Conservation (phyloP, 2,329 filamentous ascomycete genomes). For the Coniosporium uncinatum region DNA sequence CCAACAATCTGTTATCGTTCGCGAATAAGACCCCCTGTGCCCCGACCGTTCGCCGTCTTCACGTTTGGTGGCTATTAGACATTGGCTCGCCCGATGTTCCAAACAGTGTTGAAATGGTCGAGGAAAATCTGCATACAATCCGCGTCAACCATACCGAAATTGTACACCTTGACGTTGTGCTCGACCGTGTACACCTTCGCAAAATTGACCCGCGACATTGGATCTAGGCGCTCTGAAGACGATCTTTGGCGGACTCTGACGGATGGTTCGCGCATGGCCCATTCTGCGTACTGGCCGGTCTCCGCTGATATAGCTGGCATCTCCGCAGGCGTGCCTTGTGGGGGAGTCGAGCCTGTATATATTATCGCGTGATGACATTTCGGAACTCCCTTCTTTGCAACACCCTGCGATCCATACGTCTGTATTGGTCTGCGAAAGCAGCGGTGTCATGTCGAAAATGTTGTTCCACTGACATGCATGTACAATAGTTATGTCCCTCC, state of each 20-base stretch:
- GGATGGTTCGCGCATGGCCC: too few species aligned
- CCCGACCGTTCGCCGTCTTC: too few species aligned
- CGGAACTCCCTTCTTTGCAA: conserved; percentile 8
- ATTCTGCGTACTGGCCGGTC: too few species aligned
- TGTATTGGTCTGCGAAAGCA: conserved; percentile 16
- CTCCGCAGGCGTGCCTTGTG: conserved; percentile 4
- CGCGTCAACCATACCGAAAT: conserved; percentile 14
- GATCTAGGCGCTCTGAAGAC: conserved; percentile 15
- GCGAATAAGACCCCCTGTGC: too few species aligned
- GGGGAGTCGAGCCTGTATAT: conserved; percentile 8
- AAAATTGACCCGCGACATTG: conserved; percentile 15
- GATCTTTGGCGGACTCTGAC: too few species aligned
- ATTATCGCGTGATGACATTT: conserved; percentile 11
- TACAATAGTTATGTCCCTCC: conserved; percentile 9
- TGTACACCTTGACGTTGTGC: conserved; percentile 19
- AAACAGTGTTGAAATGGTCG: background rate
- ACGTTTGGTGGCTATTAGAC: too few species aligned
- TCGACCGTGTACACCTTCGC: conserved; percentile 18
- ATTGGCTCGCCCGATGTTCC: too few species aligned
- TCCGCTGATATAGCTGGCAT: too few species aligned
- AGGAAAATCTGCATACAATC: background rate
- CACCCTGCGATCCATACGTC: conserved; percentile 12
- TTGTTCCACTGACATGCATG: conserved; percentile 7
- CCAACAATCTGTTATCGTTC: too few species aligned
- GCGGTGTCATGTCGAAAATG: too few species aligned